These are phyloP conservation scores for Tolypocladium tundrense DNA, from an alignment of 2,329 filamentous ascomycete genomes.

Conservation along the genomic window DNA sequence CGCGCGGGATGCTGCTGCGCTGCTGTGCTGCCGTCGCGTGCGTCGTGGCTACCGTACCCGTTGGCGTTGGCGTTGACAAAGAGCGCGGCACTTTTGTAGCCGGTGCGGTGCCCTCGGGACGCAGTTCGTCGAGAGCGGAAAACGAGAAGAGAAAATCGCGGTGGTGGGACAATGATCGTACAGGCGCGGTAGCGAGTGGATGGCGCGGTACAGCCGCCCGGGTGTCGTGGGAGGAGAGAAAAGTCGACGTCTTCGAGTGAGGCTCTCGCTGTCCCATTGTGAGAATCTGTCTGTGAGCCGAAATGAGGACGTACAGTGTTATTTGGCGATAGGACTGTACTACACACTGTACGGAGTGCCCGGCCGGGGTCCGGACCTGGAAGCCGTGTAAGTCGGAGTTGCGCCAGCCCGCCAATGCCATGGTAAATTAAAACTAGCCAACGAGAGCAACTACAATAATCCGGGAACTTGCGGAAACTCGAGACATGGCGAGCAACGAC, in stretches of 20 bases:
- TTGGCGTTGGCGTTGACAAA: background rate
- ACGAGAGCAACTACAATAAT: no score
- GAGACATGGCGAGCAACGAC: background rate
- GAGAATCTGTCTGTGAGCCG: background rate
- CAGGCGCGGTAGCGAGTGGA: background rate
- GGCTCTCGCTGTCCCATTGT: background rate
- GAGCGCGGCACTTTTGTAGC: background rate
- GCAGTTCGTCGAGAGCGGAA: background rate
- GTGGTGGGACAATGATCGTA: background rate
- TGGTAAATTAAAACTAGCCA: no score
- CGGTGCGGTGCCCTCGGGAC: background rate
- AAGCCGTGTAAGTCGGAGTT: background rate
- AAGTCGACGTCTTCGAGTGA: background rate
- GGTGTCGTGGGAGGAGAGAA: background rate
- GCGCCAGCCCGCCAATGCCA: no score
- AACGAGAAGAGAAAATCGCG: background rate
- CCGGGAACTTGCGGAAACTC: no score
- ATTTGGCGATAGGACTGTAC: rapidly evolving
- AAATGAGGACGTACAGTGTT: background rate
- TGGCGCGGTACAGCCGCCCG: background rate
- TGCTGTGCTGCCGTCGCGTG: background rate
- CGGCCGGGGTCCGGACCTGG: background rate
- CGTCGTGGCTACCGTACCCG: background rate
- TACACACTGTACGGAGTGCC: background rate
- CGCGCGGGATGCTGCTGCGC: no score